Evolutionary conservation across 805 yeast genomes (phyloP), one percentile per base, ranked within the genome.

Genomic region (Cyberlindnera euphorbiae): DNA sequence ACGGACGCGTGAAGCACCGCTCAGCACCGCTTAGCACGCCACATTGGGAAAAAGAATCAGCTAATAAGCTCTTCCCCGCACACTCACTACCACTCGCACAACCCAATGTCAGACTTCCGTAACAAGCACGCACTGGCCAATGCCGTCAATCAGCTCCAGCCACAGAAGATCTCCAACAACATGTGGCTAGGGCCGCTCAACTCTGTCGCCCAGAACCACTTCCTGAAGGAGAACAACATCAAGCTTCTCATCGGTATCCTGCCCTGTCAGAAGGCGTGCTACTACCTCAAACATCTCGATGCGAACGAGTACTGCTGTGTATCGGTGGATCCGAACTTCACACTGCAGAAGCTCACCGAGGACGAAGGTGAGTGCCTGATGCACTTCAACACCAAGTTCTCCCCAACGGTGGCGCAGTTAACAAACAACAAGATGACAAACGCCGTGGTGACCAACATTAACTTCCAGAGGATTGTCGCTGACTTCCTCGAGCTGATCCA

Each of bases 161-260:
- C 76, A 4, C 76, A 71, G 47, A 59, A 56, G 39, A 39, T 73
- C 13, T 52, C 64, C 8, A 60, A 61, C 14, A 55, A 61, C 30
- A 51, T 71, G 3, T 70, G 66, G 59, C 56, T 73, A 21, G 77
- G 79, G 2, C 74, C 77, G 2, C 44, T 69, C 36, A 57, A 67
- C 33, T 58, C 66, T 1, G 50, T 69, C n/a, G 56, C 64, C 1
- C 66, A 68, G 46, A 45, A 49, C 8, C 58, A 55, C 8, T 64
- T 67, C 35, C 45, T 73, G 8, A 35, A 41, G 14, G 46, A 52
- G n/a, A 55, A 66, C 37, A 66, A 67, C 41, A 64, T 72, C 42
- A 59, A 53, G 36, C 60, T 58, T 38, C 54, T 66, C 32, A 51
- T 66, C 18, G 61, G 65, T 14, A 44, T 63, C 2, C 56, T 66